These are phyloP conservation scores for Malus asiatica DNA, from an alignment of 306 rosid genomes.

Conservation along the genomic window DNA sequence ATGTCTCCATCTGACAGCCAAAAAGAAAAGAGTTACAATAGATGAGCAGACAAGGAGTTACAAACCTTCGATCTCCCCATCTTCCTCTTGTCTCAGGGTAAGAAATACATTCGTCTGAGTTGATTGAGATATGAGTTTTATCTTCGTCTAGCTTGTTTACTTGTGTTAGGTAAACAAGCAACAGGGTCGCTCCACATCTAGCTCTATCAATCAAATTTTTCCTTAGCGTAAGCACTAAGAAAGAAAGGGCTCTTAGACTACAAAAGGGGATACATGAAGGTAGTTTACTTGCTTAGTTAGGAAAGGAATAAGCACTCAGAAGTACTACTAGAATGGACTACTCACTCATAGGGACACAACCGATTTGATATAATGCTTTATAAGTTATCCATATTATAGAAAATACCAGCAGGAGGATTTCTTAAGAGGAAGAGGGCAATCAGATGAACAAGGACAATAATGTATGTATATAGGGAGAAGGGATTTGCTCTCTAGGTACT, in stretches of 20 bases:
- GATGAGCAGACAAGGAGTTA: neutral
- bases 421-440: neutral
- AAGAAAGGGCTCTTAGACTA: neutral
- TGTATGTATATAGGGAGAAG: neutral
- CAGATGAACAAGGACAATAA: neutral
- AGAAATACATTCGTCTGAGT: neutral
- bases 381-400: neutral
- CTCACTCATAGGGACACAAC: neutral
- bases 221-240: neutral
- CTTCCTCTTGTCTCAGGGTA: neutral
- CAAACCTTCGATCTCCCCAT: neutral
- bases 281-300: neutral
- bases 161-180: too few species aligned
- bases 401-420: neutral
- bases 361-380: neutral
- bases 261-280: neutral
- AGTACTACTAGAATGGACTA: neutral
- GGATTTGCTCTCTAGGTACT: neutral
- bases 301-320: neutral
- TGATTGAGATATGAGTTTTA: neutral
- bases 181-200: neutral
- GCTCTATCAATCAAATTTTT: neutral
- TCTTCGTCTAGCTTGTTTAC: neutral
- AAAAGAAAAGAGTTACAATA: neutral
- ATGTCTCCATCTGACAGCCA: neutral